A percentile compares a stretch with the other conserved stretches of the same genome.
phyloP scores from a whole-genome alignment of 192 early-diverging fungal genomes.

The Phycomyces nitens region DNA sequence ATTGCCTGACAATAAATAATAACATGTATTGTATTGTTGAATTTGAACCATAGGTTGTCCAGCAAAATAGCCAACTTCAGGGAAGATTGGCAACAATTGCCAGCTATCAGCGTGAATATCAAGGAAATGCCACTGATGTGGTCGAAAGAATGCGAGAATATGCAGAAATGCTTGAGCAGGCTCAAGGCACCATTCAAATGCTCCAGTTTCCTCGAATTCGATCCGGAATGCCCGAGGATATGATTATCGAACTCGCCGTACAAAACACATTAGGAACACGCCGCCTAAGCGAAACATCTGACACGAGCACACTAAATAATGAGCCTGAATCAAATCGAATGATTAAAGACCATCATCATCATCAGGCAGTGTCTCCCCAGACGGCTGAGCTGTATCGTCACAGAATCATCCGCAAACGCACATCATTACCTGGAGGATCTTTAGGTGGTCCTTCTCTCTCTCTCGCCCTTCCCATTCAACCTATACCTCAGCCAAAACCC shows the following conservation, averaged over 20 bases:
- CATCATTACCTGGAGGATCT: neutral
- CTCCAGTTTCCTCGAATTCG: neutral
- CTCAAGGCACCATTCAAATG: slow-evolving; percentile 28
- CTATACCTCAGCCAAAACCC: slow-evolving; percentile 1
- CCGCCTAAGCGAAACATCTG: neutral
- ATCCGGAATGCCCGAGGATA: neutral
- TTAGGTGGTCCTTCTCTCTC: neutral
- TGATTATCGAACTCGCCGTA: neutral
- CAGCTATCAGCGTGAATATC: slow-evolving; percentile 18
- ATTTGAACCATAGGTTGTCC: slow-evolving; percentile 7
- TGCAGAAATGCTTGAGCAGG: slow-evolving; percentile 30
- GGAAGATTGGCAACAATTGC: slow-evolving; percentile 23
- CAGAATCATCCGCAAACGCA: slow-evolving; percentile 10
- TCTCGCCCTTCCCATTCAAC: neutral
- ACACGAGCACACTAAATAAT: neutral
- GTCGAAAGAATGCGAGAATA: slow-evolving; percentile 28
- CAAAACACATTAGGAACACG: neutral
- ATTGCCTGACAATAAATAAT: neutral
- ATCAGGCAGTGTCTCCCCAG: neutral
- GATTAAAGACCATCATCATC: neutral
- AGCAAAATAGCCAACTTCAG: slow-evolving; percentile 19
- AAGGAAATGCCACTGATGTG: slow-evolving; percentile 24
- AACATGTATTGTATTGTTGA: neutral
- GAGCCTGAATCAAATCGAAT: neutral
- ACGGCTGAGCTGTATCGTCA: slow-evolving; percentile 5